Base-by-base conservation (phyloP, 805 yeast genomes). In the Metschnikowia hibisci region DNA sequence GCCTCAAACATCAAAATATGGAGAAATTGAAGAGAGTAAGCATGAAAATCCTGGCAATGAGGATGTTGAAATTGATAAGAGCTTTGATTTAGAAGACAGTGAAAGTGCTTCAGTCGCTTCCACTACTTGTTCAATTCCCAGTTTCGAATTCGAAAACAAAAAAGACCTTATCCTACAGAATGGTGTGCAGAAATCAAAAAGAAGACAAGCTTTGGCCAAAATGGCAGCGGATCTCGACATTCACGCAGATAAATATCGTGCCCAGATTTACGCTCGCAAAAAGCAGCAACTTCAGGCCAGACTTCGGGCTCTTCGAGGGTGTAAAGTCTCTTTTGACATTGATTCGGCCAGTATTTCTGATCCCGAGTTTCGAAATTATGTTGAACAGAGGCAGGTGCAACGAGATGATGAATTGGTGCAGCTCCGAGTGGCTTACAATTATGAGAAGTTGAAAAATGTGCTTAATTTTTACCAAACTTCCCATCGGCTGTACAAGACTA, bases 401-500 rank as follows among this genome's bases (percentile, higher is more conserved):
- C 45, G 69, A 23, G 76, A 70, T 46, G 52, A 55, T 26, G 67
- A 63, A 39, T 56, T 70, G 38, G 42, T 67, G n/a, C 54, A 57
- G 18, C 55, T 67, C 39, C 64, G 60, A 44, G 41, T 64, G n/a
- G 48, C 56, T 25, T 51, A 55, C 43, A 58, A 64, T 42, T 67
- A 67, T 47, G 68, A 67, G 39, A 50, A 56, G 16, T 52, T 68
- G 33, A 59, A 64, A 43, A 56, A 53, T 29, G 60, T 67, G 8
- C 50, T 61, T 31, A 46, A 48, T 4, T 69, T 66, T 44, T 69
- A 68, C 46, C 63, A 66, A 32, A 69, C 69, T 34, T 63, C 71
- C 9, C 64, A 68, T 48, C 57, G 58, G 34, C 53, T 51, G 25
- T 70, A 68, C 50, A 60, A 58, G 44, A 55, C 57, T 41, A 57